Evolutionary conservation across 2,329 filamentous ascomycete species (phyloP).

Genomic region (Calonectria multiphialidica): DNA sequence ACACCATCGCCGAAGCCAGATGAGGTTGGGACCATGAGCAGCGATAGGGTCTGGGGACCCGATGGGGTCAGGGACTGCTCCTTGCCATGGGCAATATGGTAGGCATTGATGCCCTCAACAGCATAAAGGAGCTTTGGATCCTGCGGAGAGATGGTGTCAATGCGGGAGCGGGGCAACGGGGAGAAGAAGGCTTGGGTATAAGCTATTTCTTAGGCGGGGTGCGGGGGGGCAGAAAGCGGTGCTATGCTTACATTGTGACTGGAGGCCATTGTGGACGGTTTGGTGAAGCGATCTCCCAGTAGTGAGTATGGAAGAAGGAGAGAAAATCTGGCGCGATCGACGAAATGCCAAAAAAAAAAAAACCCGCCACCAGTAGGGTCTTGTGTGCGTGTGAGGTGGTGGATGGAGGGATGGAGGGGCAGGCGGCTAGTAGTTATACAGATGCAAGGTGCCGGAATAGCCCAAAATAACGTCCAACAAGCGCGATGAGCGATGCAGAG

Average conservation of each 20-base stretch:
- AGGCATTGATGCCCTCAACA: conserved; percentile 89
- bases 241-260: conserved; percentile 46
- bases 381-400: not conserved
- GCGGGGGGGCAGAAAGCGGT: not conserved
- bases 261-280: conserved; percentile 42
- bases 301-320: not conserved
- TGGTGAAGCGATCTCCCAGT: not conserved
- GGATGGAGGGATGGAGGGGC: conserved; percentile 14
- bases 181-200: conserved; percentile 23
- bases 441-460: conserved; percentile 4
- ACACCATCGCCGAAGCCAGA: conserved; percentile 75
- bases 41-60: conserved; percentile 89
- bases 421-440: conserved; percentile 18
- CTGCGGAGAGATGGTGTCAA: conserved; percentile 38
- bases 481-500: conserved; percentile 37
- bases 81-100: conserved; percentile 89
- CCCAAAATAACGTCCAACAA: conserved; percentile 26
- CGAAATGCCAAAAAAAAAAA: conserved; percentile 1
- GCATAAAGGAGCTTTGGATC: conserved; percentile 77
- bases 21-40: conserved; percentile 95
- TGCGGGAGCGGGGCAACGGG: not conserved
- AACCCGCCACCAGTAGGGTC: conserved; percentile 6
- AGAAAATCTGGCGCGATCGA: not conserved
- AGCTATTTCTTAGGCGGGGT: not conserved
- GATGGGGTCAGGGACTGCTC: conserved; percentile 86